A percentile compares a stretch with the other conserved stretches of the same genome.
Conservation (phyloP, 2,329 filamentous ascomycete genomes). For the Fusarium bulbicola region DNA sequence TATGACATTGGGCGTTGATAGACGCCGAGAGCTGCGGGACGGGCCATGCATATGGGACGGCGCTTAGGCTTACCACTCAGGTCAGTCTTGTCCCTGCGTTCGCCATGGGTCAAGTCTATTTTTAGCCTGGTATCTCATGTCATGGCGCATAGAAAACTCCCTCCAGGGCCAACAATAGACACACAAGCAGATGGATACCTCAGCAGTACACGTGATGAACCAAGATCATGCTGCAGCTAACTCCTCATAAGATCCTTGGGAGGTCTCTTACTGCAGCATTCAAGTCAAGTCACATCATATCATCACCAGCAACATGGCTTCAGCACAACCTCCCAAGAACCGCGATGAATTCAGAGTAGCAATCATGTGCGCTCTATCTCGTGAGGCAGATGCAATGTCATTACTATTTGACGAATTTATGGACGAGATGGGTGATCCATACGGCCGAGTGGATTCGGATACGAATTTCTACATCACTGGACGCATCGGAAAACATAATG, state of each 20-base stretch:
- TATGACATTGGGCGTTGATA: too few species aligned
- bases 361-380: neutral
- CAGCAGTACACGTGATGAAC: neutral
- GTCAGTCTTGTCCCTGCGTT: too few species aligned
- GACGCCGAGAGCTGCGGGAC: neutral
- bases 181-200: accelerated
- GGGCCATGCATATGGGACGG: neutral
- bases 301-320: neutral
- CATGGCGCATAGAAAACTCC: accelerated
- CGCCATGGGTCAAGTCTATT: neutral
- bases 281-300: neutral
- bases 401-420: slow-evolving; percentile 35
- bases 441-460: slow-evolving; percentile 38
- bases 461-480: slow-evolving; percentile 36
- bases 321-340: neutral
- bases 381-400: neutral
- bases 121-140: neutral
- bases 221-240: neutral
- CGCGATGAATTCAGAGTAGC: neutral
- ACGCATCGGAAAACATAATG: neutral
- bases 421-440: slow-evolving; percentile 1
- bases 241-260: neutral
- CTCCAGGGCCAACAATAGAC: accelerated
- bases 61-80: neutral
- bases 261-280: neutral